Conservation (phyloP, 2,329 filamentous ascomycete species). For the Microcera coccophila region DNA sequence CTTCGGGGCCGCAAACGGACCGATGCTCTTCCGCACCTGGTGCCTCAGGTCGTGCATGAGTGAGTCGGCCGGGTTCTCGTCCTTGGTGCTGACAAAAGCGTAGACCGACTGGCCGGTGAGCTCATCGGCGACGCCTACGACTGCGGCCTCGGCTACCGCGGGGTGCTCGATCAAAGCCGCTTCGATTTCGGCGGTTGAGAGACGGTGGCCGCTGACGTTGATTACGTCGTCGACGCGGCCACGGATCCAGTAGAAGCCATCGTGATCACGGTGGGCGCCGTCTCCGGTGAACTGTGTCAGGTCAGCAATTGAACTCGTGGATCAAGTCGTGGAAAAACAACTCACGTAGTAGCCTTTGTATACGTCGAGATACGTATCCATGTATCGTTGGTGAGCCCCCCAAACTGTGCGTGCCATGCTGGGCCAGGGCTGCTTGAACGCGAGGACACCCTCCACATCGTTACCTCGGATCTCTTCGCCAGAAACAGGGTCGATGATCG, state of each 20-base stretch:
- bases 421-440: constrained; percentile 92
- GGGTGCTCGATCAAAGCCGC: constrained; percentile 85
- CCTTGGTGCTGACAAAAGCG: constrained; percentile 86
- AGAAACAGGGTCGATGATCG: constrained; percentile 87
- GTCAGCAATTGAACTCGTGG: background rate
- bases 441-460: constrained; percentile 87
- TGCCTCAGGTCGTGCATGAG: constrained; percentile 63
- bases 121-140: constrained; percentile 84
- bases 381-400: constrained; percentile 90
- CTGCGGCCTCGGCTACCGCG: constrained; percentile 82
- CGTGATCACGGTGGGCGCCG: constrained; percentile 85
- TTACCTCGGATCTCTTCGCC: constrained; percentile 85
- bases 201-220: constrained; percentile 87
- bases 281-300: constrained; percentile 72
- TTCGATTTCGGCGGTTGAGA: constrained; percentile 96
- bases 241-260: constrained; percentile 97
- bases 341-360: constrained; percentile 93
- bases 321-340: constrained; percentile 8
- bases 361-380: constrained; percentile 93
- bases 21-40: constrained; percentile 89
- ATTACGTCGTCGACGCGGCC: constrained; percentile 95
- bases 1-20: constrained; percentile 90
- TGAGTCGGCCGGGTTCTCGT: constrained; percentile 65
- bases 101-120: constrained; percentile 91
- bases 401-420: constrained; percentile 97